Base-by-base conservation (phyloP, 1,139 yeast genomes). In the Blastobotrys arbuscula region DNA sequence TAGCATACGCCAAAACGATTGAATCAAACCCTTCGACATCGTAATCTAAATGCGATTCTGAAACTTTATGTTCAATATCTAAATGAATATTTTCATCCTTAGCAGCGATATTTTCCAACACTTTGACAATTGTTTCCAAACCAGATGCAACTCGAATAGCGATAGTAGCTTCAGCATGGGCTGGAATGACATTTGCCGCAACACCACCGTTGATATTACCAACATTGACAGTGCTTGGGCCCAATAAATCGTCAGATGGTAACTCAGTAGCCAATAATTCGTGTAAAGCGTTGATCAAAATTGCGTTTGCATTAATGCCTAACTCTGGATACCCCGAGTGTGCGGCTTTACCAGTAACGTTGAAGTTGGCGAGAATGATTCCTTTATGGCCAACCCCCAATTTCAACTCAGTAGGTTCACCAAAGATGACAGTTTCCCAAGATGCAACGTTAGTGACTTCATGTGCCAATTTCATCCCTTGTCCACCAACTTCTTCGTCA, bases 361-460 rank as follows among this genome's bases (percentile, higher is more conserved):
- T 56, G 36, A 81, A 57, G 15, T 30, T 70, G 61, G 51, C 78
- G 66, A 55, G 66, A 49, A 56, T 70, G 70, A 53, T 69, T 61
- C 59, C 90, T 83, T 83, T 83, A 59, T 83, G 90, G 9, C 89
- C 89, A 6, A 77, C 77, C 2, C 85, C 87, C 21, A 83, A 70
- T 58, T 79, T 81, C 60, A 76, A 69, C 55, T 82, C 88, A 0
- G 90, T 82, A 18, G 90, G 89, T 60, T 83, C 90, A 13, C 89
- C 89, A 63, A 82, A 82, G 41, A 83, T 74, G 21, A 77, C 88
- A 3, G 75, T 59, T 6, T 77, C 78, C 86, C 87, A 83, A 2
- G 57, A 43, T 7, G 64, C 60, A 12, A 74, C 75, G 26, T 72
- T 73, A 43, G 79, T 59, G 18, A 63, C 34, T 1, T 61, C 60